A percentile compares a stretch with the other conserved stretches of the same genome.
Conservation (phyloP, 495 filamentous ascomycete species). For the Neurospora tetraspora region DNA sequence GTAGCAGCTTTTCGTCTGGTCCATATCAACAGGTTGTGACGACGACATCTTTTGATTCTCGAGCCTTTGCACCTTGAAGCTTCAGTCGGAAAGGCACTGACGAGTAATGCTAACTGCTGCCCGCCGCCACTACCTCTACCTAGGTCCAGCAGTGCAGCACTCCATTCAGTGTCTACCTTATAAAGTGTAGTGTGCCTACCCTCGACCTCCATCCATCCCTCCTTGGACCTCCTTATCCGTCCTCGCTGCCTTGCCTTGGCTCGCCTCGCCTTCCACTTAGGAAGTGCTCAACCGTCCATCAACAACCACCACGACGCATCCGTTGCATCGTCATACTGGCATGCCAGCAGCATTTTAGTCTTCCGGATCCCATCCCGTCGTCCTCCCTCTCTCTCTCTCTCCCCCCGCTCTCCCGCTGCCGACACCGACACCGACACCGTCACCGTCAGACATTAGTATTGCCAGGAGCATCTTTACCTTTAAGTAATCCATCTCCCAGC, state of each 20-base stretch:
- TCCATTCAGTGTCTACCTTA: not conserved
- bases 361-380: not conserved
- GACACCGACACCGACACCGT: not conserved
- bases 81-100: not conserved
- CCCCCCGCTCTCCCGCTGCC: not conserved
- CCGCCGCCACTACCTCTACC: not conserved
- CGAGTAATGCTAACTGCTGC: not conserved
- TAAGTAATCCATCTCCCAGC: not conserved
- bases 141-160: not conserved
- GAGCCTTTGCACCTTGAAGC: not conserved
- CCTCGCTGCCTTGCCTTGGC: not conserved
- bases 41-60: not conserved
- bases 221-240: not conserved
- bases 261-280: not conserved
- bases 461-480: conserved; percentile 7
- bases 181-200: not conserved
- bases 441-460: not conserved
- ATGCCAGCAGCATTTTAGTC: not conserved
- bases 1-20: not conserved
- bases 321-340: not conserved
- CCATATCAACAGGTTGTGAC: not conserved
- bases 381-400: not conserved
- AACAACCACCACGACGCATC: not conserved
- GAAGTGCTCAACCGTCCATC: not conserved
- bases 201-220: not conserved